Base-by-base conservation (phyloP, 768 basidiomycete genomes). In the Lactarius psammicola region DNA sequence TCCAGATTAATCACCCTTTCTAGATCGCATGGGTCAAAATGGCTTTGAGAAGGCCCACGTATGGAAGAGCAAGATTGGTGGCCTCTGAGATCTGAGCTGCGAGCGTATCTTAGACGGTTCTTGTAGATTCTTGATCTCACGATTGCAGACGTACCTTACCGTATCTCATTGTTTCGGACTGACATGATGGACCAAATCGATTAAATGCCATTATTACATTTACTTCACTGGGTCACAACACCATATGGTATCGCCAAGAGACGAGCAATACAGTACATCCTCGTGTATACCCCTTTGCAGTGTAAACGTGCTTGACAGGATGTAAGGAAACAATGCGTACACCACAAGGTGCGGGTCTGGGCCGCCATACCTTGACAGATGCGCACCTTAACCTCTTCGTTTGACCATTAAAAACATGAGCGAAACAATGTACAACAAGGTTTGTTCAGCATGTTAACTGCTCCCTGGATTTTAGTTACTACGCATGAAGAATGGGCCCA, bases 41-140 rank as follows among this genome's bases (percentile, higher is more conserved):
- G 96, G 96, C 4, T 98, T 98, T 75, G 96, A 98, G 77, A 87
- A 86, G 69, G 95, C 88, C 8, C 87, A 86, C 68, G 87, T 80
- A 18, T 98, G 95, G 96, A 84, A 87, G 77, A 93, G 90, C 71
- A 81, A 87, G 73, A 94, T 95, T 71, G 94, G 84, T 8, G 70
- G 72, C 59, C 65, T 62, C 49, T 71, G 33, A 71, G 28, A 63
- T 62, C 49, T 71, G 33, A 71, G 28, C n/a, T 7, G 55, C 11
- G 33, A 20, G 18, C 34, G 0, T 42, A 26, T 33, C 20, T 38
- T 49, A 4, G 68, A 75, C 40, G 71, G 71, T 23, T 30, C 13
- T 34, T 34, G 28, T 54, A 42, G 30, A 15, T n/a, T 34, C 10
- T 2, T 42, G 30, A 1, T n/a, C 17, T 36, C 38, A 40, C 30